Conservation (phyloP, 768 basidiomycete species). For the Mycena maculata region DNA sequence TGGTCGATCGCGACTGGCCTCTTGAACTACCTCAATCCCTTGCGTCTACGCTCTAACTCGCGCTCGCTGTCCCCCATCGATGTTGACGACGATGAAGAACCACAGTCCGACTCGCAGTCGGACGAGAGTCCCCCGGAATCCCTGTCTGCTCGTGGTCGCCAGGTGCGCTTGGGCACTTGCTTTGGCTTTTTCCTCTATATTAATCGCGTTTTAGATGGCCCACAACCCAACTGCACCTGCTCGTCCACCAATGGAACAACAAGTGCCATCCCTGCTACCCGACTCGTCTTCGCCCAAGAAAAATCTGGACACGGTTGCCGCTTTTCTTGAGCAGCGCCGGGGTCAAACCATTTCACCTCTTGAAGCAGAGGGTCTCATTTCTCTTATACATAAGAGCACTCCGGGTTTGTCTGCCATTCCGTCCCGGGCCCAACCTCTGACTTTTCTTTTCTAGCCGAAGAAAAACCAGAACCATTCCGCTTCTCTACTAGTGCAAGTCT, state of each 20-base stretch:
- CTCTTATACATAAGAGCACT: conserved; percentile 64
- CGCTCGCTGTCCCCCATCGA: conserved; percentile 28
- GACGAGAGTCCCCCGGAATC: conserved; percentile 37
- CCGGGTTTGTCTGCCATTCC: conserved; percentile 50
- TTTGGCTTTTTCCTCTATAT: conserved; percentile 24
- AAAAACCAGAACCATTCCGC: conserved; percentile 68
- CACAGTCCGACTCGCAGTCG: not conserved
- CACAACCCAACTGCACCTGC: conserved; percentile 28
- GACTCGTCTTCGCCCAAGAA: conserved; percentile 50
- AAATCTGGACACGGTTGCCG: conserved; percentile 61
- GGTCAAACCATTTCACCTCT: conserved; percentile 61
- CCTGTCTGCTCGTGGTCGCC: conserved; percentile 42
- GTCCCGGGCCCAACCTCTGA: conserved; percentile 15
- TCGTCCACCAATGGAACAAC: not conserved
- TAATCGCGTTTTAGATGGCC: conserved; percentile 36
- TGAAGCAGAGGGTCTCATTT: conserved; percentile 66
- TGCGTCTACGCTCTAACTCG: conserved; percentile 45
- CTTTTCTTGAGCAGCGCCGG: conserved; percentile 60
- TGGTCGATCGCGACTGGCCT: conserved; percentile 65
- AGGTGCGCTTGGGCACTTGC: conserved; percentile 37
- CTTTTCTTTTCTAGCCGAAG: conserved; percentile 39
- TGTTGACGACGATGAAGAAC: conserved; percentile 36
- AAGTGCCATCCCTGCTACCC: conserved; percentile 24
- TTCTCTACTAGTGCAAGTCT: conserved; percentile 61
- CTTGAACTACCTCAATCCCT: conserved; percentile 64